Percentiles rank a stretch among this genome's conserved stretches.
Conservation (phyloP, 2,329 filamentous ascomycete genomes). For the Coniochaeta sp. region DNA sequence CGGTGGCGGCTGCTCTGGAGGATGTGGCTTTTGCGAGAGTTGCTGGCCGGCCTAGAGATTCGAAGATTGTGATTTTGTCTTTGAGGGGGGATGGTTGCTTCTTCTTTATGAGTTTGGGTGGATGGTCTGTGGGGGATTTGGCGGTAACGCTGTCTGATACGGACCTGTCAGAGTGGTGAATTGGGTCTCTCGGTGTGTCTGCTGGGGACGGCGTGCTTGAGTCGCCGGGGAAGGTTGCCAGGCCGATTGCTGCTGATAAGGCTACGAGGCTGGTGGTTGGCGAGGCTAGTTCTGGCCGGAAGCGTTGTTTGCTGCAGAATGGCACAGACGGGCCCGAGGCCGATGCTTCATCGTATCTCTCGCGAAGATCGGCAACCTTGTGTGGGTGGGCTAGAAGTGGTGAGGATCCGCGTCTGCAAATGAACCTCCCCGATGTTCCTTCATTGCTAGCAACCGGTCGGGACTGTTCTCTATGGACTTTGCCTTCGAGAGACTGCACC, state of each 20-base stretch:
- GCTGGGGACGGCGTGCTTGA: constrained; percentile 1
- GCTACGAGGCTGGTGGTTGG: neutral
- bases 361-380: constrained; percentile 22
- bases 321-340: constrained; percentile 14
- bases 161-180: neutral
- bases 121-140: neutral
- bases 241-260: neutral
- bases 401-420: neutral
- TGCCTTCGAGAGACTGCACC: constrained; percentile 7
- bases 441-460: neutral
- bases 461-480: neutral
- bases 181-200: neutral
- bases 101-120: constrained; percentile 5
- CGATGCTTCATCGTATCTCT: constrained; percentile 17
- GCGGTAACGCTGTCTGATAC: neutral
- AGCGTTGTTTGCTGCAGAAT: constrained; percentile 10
- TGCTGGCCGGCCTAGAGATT: constrained; percentile 8
- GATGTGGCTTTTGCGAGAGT: neutral
- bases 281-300: neutral
- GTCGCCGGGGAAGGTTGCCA: neutral
- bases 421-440: neutral
- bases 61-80: constrained; percentile 17
- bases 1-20: neutral
- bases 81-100: constrained; percentile 13
- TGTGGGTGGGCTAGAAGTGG: constrained; percentile 6